phyloP scores from a whole-genome alignment of 441 rosid genomes.

The Arabidopsis lyrata region DNA sequence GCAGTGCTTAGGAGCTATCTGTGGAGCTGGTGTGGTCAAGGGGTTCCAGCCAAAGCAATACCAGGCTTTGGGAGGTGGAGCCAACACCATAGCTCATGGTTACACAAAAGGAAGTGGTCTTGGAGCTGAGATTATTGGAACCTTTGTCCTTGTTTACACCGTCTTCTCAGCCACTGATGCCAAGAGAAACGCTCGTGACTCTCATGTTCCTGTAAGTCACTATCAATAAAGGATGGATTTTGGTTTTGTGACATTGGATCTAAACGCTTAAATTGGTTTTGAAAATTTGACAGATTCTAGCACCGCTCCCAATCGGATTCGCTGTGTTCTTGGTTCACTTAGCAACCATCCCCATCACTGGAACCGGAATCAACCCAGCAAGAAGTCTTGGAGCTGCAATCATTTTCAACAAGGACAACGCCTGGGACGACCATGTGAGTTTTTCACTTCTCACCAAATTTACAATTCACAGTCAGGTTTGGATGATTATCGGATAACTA shows the following conservation, averaged over 20 bases:
- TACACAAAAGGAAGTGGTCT: slow-evolving; percentile 58
- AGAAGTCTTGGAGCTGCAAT: slow-evolving; percentile 67
- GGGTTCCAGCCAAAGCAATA: slow-evolving; percentile 50
- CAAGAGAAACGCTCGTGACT: slow-evolving; percentile 61
- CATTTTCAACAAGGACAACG: slow-evolving; percentile 52
- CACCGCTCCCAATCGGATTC: slow-evolving; percentile 60
- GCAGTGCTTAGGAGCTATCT: slow-evolving; percentile 65
- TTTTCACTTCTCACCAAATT: slow-evolving; percentile 7
- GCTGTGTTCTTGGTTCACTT: slow-evolving; percentile 64
- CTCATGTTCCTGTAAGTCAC: slow-evolving; percentile 61
- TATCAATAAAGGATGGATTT: neutral
- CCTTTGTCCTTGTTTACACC: slow-evolving; percentile 60
- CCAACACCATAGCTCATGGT: slow-evolving; percentile 51
- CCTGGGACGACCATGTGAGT: slow-evolving; percentile 59
- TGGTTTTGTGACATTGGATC: neutral
- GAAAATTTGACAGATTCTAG: slow-evolving; percentile 47
- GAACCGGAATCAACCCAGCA: slow-evolving; percentile 64
- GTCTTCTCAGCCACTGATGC: slow-evolving; percentile 64
- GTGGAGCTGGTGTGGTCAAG: slow-evolving; percentile 60
- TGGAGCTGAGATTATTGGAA: slow-evolving; percentile 61
- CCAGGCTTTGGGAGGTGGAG: slow-evolving; percentile 57
- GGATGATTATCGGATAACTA: neutral
- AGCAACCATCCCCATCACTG: slow-evolving; percentile 60
- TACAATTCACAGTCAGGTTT: neutral
- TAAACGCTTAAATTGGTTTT: slow-evolving; percentile 23